phyloP scores from a whole-genome alignment of 805 yeast genomes.

The Yarrowia alimentaria region DNA sequence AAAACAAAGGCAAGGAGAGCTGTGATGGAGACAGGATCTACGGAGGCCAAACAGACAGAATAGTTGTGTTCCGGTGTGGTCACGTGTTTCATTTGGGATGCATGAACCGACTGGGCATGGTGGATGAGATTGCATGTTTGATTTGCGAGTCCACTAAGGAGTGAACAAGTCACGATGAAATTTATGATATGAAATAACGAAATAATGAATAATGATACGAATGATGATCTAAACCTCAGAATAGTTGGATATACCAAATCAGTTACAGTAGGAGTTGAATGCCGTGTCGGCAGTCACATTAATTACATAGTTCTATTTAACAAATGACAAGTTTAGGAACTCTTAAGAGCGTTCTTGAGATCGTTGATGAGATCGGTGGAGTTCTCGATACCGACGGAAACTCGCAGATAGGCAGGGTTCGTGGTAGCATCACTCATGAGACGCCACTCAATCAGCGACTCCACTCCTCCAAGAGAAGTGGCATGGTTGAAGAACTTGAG shows the following conservation, averaged over 20 bases:
- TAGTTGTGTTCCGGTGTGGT: slow-evolving; percentile 60
- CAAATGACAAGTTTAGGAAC: too few species aligned
- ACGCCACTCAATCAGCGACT: slow-evolving; percentile 89
- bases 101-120: slow-evolving; percentile 41
- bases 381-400: slow-evolving; percentile 80
- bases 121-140: slow-evolving; percentile 12
- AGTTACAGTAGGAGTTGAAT: too few species aligned
- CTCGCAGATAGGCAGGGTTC: slow-evolving; percentile 58
- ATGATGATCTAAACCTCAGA: too few species aligned
- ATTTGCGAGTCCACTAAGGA: slow-evolving; percentile 2
- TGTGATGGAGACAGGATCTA: slow-evolving; percentile 12
- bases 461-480: slow-evolving; percentile 90
- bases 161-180: neutral
- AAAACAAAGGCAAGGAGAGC: slow-evolving; percentile 28
- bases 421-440: slow-evolving; percentile 64
- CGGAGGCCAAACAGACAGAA: slow-evolving; percentile 35
- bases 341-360: slow-evolving; percentile 54
- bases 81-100: slow-evolving; percentile 67
- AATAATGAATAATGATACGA: slow-evolving; percentile 20
- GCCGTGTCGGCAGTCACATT: too few species aligned
- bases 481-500: slow-evolving; percentile 81
- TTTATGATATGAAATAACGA: slow-evolving; percentile 19
- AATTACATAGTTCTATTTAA: too few species aligned
- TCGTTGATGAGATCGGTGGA: slow-evolving; percentile 74
- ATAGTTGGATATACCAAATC: too few species aligned